These are phyloP conservation scores for Fusarium floridanum DNA, from an alignment of 2,329 filamentous ascomycete genomes.

Conservation along the genomic window DNA sequence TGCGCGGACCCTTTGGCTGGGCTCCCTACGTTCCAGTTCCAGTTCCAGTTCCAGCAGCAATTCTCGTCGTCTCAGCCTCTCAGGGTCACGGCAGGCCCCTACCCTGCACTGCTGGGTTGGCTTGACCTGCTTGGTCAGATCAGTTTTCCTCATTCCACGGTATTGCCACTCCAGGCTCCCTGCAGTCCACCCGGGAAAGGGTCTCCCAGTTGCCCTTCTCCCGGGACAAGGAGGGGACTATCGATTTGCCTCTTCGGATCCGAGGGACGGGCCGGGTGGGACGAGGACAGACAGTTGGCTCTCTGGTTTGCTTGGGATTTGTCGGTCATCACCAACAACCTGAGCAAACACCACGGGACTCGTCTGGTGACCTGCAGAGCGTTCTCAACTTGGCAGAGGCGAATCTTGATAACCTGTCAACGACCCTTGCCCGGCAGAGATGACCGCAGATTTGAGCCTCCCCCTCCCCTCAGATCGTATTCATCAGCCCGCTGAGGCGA, in stretches of 20 bases:
- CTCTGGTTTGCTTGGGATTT: neutral
- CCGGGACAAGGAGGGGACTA: neutral
- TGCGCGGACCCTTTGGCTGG: conserved; percentile 21
- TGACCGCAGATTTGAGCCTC: conserved; percentile 22
- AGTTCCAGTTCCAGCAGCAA: neutral
- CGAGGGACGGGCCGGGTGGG: conserved; percentile 36
- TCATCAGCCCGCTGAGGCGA: conserved; percentile 1
- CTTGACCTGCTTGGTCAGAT: conserved; percentile 13
- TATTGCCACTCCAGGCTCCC: conserved; percentile 21
- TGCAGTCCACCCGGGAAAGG: conserved; percentile 2
- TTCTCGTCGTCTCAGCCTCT: conserved; percentile 18
- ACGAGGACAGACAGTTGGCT: conserved; percentile 24
- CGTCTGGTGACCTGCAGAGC: neutral
- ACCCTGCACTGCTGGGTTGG: neutral
- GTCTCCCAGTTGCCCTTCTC: neutral
- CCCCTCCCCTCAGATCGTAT: conserved; percentile 1
- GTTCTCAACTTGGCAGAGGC: neutral
- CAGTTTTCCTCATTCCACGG: conserved; percentile 17
- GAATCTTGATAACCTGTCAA: neutral
- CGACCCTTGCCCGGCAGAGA: neutral
- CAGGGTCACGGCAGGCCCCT: conserved; percentile 5
- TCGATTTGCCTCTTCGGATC: conserved; percentile 26
- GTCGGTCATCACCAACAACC: neutral
- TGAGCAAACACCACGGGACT: neutral
- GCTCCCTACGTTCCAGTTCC: conserved; percentile 5